Evolutionary conservation across 2,329 filamentous ascomycete species (phyloP), one percentile per base, ranked within the genome.

Genomic region (Lasiodiplodia gonubiensis): DNA sequence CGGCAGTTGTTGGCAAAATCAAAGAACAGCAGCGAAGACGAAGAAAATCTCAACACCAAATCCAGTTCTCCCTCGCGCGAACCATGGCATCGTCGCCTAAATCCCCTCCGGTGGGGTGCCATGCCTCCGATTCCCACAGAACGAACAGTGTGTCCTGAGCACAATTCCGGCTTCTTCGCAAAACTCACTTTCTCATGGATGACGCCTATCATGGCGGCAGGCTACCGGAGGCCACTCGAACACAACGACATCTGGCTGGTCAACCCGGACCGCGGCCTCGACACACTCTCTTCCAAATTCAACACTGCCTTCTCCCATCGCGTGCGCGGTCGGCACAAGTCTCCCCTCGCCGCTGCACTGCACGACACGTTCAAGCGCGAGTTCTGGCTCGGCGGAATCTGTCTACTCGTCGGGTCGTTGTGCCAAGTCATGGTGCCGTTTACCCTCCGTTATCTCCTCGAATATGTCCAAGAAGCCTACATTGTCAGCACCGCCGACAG

Each of bases 141-240:
- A 71, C 80, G 86, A 30, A 74, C 74, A 8, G 78, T 84, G 0
- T 93, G 88, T 5, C 86, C 86, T 69, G 94, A 97, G 80, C 84
- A 92, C 75, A 84, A 82, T 3, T 94, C 94, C 5, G 82, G 86
- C 2, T 90, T 93, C 74, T 86, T 95, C 70, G 97, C 92, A 79
- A 77, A 84, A 67, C 77, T 97, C 27, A 90, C 90, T 3, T 98
- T 97, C 75, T 88, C 93, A 77, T 98, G 94, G 94, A 94, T 97
- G 85, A 88, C 89, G 0, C 90, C 92, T 1, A 76, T 98, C 67
- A 98, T 98, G 94, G 70, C 70, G 4, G 70, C 74, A 67, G 95
- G 95, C 42, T 98, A 97, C 79, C 89, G 92, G 75, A 89, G 95
- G 16, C 88, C 89, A 2, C 85, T 99, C 2, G 90, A 97, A 74